phyloP scores from a whole-genome alignment of 2,329 filamentous ascomycete genomes.

The Dothistroma septosporum region DNA sequence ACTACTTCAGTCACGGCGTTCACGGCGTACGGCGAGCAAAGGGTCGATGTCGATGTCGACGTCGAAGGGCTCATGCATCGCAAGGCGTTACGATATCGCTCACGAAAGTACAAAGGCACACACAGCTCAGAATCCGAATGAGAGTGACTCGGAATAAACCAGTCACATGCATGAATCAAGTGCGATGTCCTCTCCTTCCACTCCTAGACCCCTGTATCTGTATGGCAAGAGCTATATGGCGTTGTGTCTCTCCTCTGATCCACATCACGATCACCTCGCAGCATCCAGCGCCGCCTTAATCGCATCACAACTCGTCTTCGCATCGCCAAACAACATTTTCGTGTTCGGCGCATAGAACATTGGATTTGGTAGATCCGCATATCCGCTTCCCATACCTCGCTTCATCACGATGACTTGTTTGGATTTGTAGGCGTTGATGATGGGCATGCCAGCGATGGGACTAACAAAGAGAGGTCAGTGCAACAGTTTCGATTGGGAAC shows the following conservation, averaged over 20 bases:
- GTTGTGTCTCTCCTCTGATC: not conserved
- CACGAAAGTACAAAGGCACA: not conserved
- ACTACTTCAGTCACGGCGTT: not conserved
- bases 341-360: conserved; percentile 74
- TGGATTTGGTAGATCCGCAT: conserved; percentile 85
- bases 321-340: conserved; percentile 89
- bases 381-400: conserved; percentile 79
- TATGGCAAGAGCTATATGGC: conserved; percentile 1
- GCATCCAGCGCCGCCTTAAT: conserved; percentile 32
- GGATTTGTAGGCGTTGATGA: conserved; percentile 88
- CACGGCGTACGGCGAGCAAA: not conserved
- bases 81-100: not conserved
- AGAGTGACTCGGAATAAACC: not conserved
- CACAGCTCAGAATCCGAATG: not conserved
- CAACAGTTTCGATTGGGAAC: not conserved
- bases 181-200: not conserved
- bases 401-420: conserved; percentile 95
- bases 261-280: conserved; percentile 10
- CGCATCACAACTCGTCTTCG: conserved; percentile 53
- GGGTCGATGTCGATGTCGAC: not conserved
- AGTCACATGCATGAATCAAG: not conserved
- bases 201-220: not conserved
- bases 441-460: conserved; percentile 87
- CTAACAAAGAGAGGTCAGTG: conserved; percentile 39
- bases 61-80: not conserved